Evolutionary conservation across 1,284 basidiomycete species (phyloP).

Genomic region (Sphaerobolus stellatus): DNA sequence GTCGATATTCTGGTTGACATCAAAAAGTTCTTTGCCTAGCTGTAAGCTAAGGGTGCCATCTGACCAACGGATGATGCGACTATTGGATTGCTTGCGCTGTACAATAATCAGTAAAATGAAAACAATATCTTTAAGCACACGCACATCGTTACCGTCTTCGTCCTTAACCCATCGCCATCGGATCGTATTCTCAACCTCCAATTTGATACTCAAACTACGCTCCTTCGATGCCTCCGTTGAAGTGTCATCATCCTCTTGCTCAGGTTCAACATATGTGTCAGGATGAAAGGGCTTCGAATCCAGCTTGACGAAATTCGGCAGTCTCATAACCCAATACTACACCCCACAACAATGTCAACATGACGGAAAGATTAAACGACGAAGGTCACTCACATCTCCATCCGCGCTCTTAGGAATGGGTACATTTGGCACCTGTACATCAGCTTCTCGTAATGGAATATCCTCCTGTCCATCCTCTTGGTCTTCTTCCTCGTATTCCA

Average conservation of each 20-base stretch:
- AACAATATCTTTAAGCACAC: constrained; percentile 27
- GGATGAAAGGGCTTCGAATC: constrained; percentile 82
- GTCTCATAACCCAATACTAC: constrained; percentile 78
- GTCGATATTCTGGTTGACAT: constrained; percentile 76
- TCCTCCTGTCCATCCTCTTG: constrained; percentile 49
- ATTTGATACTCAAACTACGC: constrained; percentile 75
- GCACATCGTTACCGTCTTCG: constrained; percentile 64
- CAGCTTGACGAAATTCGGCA: constrained; percentile 82
- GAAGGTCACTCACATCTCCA: constrained; percentile 53
- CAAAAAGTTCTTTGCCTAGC: constrained; percentile 88
- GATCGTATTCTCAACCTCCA: constrained; percentile 88
- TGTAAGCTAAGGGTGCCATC: constrained; percentile 86
- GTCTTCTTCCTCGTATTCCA: constrained; percentile 84
- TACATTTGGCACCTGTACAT: constrained; percentile 75
- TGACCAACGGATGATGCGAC: constrained; percentile 87
- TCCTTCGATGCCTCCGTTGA: constrained; percentile 56
- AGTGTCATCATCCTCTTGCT: constrained; percentile 65
- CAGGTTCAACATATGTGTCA: constrained; percentile 77
- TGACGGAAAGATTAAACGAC: constrained; percentile 5
- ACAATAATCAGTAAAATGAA: constrained; percentile 10
- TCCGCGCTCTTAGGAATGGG: constrained; percentile 71
- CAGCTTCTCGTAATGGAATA: constrained; percentile 60
- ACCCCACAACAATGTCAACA: constrained; percentile 7
- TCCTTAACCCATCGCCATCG: constrained; percentile 88
- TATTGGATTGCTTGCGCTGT: constrained; percentile 80